phyloP scores from a whole-genome alignment of 441 rosid species.

The Euphorbia schlechtendalii region DNA sequence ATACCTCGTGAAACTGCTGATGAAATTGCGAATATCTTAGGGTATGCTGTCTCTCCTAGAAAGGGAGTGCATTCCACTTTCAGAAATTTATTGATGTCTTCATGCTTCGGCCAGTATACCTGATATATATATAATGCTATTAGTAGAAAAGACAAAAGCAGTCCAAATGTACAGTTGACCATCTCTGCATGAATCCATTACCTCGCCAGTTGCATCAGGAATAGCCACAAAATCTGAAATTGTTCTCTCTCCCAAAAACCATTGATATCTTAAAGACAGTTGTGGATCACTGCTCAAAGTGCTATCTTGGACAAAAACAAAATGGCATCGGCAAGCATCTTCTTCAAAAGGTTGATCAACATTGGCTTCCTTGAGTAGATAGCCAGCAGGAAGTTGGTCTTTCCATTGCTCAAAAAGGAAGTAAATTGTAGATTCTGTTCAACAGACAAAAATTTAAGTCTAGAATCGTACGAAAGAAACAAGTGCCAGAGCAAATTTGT shows the following conservation, averaged over 20 bases:
- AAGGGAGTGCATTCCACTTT: constrained; percentile 76
- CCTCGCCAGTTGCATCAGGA: constrained; percentile 75
- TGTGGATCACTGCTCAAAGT: constrained; percentile 42
- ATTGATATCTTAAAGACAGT: constrained; percentile 66
- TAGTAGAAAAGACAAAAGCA: constrained; percentile 16
- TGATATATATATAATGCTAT: constrained; percentile 26
- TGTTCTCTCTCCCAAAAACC: constrained; percentile 74
- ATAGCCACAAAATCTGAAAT: constrained; percentile 73
- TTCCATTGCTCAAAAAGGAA: constrained; percentile 88
- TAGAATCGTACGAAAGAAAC: constrained; percentile 8
- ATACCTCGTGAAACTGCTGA: constrained; percentile 79
- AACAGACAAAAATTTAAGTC: constrained; percentile 22
- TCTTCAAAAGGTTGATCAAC: constrained; percentile 90
- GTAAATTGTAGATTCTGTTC: constrained; percentile 69
- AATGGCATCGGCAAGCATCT: constrained; percentile 76
- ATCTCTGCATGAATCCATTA: constrained; percentile 25
- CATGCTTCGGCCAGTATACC: constrained; percentile 94
- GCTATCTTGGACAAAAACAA: constrained; percentile 61
- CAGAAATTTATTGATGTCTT: constrained; percentile 66
- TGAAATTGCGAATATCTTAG: constrained; percentile 76
- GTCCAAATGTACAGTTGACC: background rate
- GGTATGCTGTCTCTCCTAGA: constrained; percentile 63
- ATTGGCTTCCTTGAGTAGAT: constrained; percentile 69
- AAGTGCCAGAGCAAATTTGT: background rate
- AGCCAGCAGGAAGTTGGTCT: constrained; percentile 64